phyloP scores from a whole-genome alignment of 2,329 filamentous ascomycete species.

The Stagonosporopsis rhizophila region DNA sequence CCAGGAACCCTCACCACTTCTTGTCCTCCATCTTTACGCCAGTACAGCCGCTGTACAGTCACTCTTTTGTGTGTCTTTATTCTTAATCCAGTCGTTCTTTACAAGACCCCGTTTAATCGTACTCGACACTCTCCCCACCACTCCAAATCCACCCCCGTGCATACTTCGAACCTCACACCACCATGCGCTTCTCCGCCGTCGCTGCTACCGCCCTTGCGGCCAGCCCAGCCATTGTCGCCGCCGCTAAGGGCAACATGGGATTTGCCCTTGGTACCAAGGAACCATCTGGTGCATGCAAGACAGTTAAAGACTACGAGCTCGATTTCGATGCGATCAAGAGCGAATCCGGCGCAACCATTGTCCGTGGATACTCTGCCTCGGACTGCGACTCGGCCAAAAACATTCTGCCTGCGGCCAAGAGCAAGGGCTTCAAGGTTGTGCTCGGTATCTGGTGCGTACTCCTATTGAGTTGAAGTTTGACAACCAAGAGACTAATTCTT shows the following conservation, averaged over 20 bases:
- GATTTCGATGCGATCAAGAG: constrained; percentile 69
- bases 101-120: neutral
- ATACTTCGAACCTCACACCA: constrained; percentile 11
- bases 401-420: constrained; percentile 70
- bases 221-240: constrained; percentile 58
- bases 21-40: constrained; percentile 25
- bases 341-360: constrained; percentile 60
- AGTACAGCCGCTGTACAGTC: constrained; percentile 32
- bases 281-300: constrained; percentile 66
- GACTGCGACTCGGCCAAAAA: constrained; percentile 70
- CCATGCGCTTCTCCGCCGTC: constrained; percentile 48
- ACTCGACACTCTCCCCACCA: constrained; percentile 4
- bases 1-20: constrained; percentile 21
- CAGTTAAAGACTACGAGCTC: constrained; percentile 65
- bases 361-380: constrained; percentile 71
- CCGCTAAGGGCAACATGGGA: constrained; percentile 63
- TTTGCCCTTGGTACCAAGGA: constrained; percentile 73
- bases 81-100: constrained; percentile 26
- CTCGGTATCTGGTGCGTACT: constrained; percentile 69
- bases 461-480: neutral
- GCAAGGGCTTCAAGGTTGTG: constrained; percentile 71
- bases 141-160: constrained; percentile 2
- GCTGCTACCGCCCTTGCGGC: constrained; percentile 40
- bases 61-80: constrained; percentile 30
- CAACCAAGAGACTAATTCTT: constrained; percentile 1